Evolutionary conservation across 805 yeast genomes (phyloP), one percentile per base, ranked within the genome.

Genomic region (Yarrowia keelungensis): DNA sequence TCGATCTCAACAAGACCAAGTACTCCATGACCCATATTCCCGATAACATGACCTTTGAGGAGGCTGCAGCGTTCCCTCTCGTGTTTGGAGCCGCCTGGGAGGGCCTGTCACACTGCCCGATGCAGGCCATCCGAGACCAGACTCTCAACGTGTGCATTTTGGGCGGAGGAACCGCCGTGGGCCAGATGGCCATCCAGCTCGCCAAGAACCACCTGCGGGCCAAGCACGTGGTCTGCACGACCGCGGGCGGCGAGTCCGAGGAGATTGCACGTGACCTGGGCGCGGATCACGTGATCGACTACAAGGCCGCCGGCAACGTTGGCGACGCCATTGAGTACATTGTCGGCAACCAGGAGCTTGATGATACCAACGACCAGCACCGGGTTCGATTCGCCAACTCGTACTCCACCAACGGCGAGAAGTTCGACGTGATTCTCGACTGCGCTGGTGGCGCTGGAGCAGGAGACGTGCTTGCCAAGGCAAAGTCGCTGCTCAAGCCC

Each of bases 161-260:
- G 58, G 97, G 97, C 46, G 94, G 89, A 35, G 87, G 90, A 9
- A 87, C 96, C 1, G 78, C 88, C 14, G 92, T 89, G 15, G 92
- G 93, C 26, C 75, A 82, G 38, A 82, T 80, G 70, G 80, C 83
- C 4, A 79, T 86, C 43, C 90, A 87, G 75, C 75, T 89, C 49
- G 85, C 88, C 10, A 87, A 84, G 75, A 76, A 82, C 47, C 75
- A 78, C 58, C 80, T 80, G 69, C 77, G 81, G 2, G 85, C 86
- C 9, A 78, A 78, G 35, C 81, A 82, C 12, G 84, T 91, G 26
- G 87, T 85, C 5, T 87, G 85, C 35, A 81, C 87, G 2, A 85
- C 88, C 74, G 86, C 89, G 2, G 49, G 71, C 1, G 76, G 83
- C 0, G 75, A 79, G 10, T 84, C 91, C 12, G 75, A 78, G 19